A percentile compares a stretch with the other conserved stretches of the same genome.
Evolutionary conservation across 2,329 filamentous ascomycete species (phyloP).

Genomic region (Diaporthe sp.): DNA sequence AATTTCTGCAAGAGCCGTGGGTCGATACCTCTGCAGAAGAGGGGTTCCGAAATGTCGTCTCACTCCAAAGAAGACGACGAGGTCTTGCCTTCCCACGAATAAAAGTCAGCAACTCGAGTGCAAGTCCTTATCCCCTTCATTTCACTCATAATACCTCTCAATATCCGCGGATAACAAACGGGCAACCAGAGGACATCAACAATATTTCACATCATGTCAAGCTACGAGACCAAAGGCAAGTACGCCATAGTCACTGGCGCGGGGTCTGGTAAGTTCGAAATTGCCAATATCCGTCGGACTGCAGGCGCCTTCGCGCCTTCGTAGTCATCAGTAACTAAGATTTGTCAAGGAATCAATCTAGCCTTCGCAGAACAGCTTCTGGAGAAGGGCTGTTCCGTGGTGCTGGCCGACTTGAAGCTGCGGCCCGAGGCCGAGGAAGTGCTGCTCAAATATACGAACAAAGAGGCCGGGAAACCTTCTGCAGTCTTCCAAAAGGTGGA

Average conservation of each 20-base stretch:
- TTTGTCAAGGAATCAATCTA: constrained; percentile 52
- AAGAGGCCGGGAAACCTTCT: constrained; percentile 43
- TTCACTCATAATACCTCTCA: background rate
- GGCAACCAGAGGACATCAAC: background rate
- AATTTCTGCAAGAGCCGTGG: background rate
- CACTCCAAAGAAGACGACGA: background rate
- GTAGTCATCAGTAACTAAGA: background rate
- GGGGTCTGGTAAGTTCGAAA: constrained; percentile 45
- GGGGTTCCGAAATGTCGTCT: background rate
- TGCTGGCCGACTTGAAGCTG: constrained; percentile 54
- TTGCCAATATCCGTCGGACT: background rate
- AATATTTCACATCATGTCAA: background rate
- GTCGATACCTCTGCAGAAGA: background rate
- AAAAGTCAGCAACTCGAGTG: background rate
- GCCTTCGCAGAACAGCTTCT: constrained; percentile 52
- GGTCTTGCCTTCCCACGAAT: background rate
- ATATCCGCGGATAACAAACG: background rate
- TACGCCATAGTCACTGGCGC: constrained; percentile 52
- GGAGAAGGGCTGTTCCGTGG: constrained; percentile 52
- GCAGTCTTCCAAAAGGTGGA: constrained; percentile 54
- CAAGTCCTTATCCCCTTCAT: background rate
- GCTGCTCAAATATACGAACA: constrained; percentile 49
- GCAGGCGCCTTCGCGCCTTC: too few relatives aligned
- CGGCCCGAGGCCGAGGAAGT: constrained; percentile 52
- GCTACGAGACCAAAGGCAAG: constrained; percentile 41